A percentile compares a stretch with the other conserved stretches of the same genome.
Evolutionary conservation across 345 rosid species (phyloP).

Genomic region (Eucalyptus polybractea): DNA sequence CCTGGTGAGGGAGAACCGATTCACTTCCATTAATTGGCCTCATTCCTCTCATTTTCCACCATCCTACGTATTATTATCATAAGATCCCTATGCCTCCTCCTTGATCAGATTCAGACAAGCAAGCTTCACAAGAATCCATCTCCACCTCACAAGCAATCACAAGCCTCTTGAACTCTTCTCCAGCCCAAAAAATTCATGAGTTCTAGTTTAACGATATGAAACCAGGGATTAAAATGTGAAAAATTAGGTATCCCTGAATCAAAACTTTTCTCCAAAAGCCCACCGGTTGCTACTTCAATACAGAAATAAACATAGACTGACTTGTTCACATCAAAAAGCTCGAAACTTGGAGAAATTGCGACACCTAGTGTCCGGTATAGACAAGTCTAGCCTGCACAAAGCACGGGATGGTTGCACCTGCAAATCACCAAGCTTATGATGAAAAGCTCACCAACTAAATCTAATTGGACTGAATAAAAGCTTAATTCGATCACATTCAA

Average conservation of each 20-base stretch:
- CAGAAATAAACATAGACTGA: not conserved
- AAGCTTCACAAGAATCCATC: not conserved
- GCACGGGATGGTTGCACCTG: not conserved
- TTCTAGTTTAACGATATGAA: not conserved
- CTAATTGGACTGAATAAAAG: not conserved
- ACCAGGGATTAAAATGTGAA: not conserved
- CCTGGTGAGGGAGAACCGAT: not conserved
- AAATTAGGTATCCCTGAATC: not conserved
- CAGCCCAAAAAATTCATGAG: not conserved
- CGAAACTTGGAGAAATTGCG: not conserved
- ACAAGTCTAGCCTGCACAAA: not conserved
- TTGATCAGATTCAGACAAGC: not conserved
- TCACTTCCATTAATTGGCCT: not conserved
- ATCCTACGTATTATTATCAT: not conserved
- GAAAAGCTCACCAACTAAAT: not conserved
- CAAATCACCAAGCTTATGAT: not conserved
- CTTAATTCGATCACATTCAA: not conserved
- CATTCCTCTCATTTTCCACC: not conserved
- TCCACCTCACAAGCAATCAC: not conserved
- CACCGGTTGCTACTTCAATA: rapidly evolving
- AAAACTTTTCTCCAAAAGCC: not conserved
- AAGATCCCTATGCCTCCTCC: not conserved
- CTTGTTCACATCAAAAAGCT: not conserved
- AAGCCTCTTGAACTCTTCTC: not conserved
- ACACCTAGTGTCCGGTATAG: rapidly evolving